phyloP scores from a whole-genome alignment of 371 early-diverging fungal genomes.

The Mucor irregularis region DNA sequence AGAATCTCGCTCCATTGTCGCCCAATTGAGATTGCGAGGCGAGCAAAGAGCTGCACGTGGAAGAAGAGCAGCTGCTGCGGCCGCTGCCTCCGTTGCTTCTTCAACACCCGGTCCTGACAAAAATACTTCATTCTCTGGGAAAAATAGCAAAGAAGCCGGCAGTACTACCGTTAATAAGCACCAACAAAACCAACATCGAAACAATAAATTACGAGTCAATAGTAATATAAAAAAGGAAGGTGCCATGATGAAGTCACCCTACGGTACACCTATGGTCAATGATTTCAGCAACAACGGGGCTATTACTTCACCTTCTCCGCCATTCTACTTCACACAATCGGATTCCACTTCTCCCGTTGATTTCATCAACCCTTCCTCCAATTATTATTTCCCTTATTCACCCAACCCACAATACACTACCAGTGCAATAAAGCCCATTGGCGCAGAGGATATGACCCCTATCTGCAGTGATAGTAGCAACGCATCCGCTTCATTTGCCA shows the following conservation, averaged over 20 bases:
- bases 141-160: conserved; percentile 8
- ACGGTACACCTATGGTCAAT: background rate
- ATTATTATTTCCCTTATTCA: conserved; percentile 9
- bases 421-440: too few relatives aligned
- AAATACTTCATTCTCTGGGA: conserved; percentile 11
- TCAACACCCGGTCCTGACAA: conserved; percentile 18
- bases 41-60: conserved; percentile 37
- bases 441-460: background rate
- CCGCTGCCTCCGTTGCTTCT: conserved; percentile 7
- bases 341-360: conserved; percentile 1
- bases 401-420: background rate
- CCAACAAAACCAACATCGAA: background rate
- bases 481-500: background rate
- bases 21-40: conserved; percentile 31
- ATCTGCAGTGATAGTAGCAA: background rate
- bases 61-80: conserved; percentile 25
- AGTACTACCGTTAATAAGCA: background rate
- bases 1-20: conserved; percentile 41
- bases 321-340: conserved; percentile 3
- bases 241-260: background rate
- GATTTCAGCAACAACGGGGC: background rate
- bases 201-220: background rate
- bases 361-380: conserved; percentile 8
- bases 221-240: background rate
- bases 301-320: conserved; percentile 4